Conservation (phyloP, 2,329 filamentous ascomycete species). For the Clarireedia paspali region DNA sequence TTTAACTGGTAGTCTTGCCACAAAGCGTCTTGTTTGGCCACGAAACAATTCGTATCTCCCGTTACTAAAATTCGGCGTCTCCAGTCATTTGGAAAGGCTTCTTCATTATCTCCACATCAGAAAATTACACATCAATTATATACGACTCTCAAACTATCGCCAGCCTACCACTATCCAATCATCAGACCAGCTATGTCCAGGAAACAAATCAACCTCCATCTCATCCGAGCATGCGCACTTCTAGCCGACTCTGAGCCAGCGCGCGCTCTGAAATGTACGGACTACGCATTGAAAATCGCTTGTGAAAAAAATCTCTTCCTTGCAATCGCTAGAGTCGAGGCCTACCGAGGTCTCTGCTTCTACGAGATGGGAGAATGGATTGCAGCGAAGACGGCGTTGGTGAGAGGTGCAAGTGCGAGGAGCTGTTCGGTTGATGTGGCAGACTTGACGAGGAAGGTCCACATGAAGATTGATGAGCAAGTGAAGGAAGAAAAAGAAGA, state of each 20-base stretch:
- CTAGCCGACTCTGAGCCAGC: conserved; percentile 1
- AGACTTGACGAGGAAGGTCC: conserved; percentile 5
- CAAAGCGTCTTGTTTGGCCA: no score
- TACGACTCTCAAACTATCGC: no score
- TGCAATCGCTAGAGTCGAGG: conserved; percentile 8
- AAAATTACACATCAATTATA: no score
- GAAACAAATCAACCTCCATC: conserved; percentile 8
- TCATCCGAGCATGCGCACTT: conserved; percentile 9
- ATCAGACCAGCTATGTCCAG: neutral
- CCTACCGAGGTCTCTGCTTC: conserved; percentile 12
- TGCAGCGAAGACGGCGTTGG: conserved; percentile 13
- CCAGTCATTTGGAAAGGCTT: no score
- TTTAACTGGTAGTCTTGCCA: no score
- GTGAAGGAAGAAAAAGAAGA: neutral
- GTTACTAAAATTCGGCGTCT: no score
- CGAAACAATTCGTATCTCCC: no score
- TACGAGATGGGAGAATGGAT: conserved; percentile 9
- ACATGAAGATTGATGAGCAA: neutral
- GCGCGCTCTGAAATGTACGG: conserved; percentile 1
- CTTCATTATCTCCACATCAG: no score
- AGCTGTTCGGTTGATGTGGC: neutral
- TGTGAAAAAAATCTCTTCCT: neutral
- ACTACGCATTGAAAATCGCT: conserved; percentile 8
- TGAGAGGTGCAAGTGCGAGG: conserved; percentile 12
- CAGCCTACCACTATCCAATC: no score